Percentiles rank a stretch among this genome's conserved stretches.
These are phyloP conservation scores for Artemisia annua DNA, from an alignment of 129 eudicot species.

Conservation along the genomic window DNA sequence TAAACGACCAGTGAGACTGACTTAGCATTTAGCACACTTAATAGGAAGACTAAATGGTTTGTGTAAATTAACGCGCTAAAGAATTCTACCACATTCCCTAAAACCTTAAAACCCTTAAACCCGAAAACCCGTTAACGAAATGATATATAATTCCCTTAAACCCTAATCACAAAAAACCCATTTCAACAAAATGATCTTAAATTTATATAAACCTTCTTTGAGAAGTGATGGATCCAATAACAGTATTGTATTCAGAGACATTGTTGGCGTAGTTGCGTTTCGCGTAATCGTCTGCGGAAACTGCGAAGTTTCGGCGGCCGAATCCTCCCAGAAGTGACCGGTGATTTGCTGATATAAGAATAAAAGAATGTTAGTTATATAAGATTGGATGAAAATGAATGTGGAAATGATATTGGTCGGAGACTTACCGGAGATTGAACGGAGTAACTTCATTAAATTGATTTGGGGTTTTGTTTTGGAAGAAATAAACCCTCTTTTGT, in stretches of 20 bases:
- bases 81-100: too few species aligned
- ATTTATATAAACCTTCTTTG: slow-evolving; percentile 53
- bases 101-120: too few species aligned
- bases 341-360: slow-evolving; percentile 40
- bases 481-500: too few species aligned
- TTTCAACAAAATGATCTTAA: not conserved
- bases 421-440: slow-evolving; percentile 49
- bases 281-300: slow-evolving; percentile 51
- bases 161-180: not conserved
- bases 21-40: too few species aligned
- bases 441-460: slow-evolving; percentile 56
- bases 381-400: not conserved
- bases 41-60: too few species aligned
- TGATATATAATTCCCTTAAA: not conserved
- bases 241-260: slow-evolving; percentile 81
- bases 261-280: slow-evolving; percentile 85
- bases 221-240: slow-evolving; percentile 62
- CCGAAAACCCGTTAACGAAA: too few species aligned
- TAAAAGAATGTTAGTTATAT: not conserved
- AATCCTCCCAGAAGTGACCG: slow-evolving; percentile 46
- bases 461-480: too few species aligned
- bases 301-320: slow-evolving; percentile 60
- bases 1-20: too few species aligned
- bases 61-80: too few species aligned
- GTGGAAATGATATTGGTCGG: not conserved